A percentile compares a stretch with the other conserved stretches of the same genome.
phyloP scores from a whole-genome alignment of 768 basidiomycete species.

The Ramaria sp. region DNA sequence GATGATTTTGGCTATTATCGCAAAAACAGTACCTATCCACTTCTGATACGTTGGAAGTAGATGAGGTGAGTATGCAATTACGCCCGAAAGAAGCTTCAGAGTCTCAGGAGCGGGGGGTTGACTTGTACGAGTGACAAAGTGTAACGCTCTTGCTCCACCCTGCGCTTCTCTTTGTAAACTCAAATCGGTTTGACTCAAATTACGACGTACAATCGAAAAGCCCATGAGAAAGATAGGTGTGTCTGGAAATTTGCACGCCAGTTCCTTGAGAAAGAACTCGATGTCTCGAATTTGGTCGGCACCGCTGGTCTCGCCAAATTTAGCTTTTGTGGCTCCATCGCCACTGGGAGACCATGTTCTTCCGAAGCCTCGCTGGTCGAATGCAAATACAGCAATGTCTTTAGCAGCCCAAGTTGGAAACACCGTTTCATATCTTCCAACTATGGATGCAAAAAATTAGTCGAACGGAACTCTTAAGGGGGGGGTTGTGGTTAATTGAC shows the following conservation, averaged over 20 bases:
- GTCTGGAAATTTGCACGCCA: slow-evolving; percentile 29
- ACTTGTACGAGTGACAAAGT: background rate
- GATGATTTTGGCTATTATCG: slow-evolving; percentile 25
- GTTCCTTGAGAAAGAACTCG: slow-evolving; percentile 53
- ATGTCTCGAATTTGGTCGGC: slow-evolving; percentile 52
- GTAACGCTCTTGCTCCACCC: background rate
- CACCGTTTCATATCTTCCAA: slow-evolving; percentile 54
- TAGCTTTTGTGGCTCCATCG: slow-evolving; percentile 37
- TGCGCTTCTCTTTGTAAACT: background rate
- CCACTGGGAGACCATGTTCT: slow-evolving; percentile 51
- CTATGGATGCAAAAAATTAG: too few relatives aligned
- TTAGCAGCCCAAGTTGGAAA: slow-evolving; percentile 42
- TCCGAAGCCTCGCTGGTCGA: slow-evolving; percentile 75
- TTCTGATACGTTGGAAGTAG: background rate
- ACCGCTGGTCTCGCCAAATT: slow-evolving; percentile 55
- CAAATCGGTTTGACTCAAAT: background rate
- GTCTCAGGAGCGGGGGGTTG: background rate
- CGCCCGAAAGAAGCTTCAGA: background rate
- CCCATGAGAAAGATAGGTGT: slow-evolving; percentile 58
- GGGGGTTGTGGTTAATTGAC: slow-evolving; percentile 14
- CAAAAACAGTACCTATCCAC: slow-evolving; percentile 23
- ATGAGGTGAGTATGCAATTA: background rate
- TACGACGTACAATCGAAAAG: background rate
- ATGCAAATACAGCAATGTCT: slow-evolving; percentile 56
- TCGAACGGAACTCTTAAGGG: too few relatives aligned